Base-by-base conservation (phyloP, 208 protist species). In the Leishmania arabica region DNA sequence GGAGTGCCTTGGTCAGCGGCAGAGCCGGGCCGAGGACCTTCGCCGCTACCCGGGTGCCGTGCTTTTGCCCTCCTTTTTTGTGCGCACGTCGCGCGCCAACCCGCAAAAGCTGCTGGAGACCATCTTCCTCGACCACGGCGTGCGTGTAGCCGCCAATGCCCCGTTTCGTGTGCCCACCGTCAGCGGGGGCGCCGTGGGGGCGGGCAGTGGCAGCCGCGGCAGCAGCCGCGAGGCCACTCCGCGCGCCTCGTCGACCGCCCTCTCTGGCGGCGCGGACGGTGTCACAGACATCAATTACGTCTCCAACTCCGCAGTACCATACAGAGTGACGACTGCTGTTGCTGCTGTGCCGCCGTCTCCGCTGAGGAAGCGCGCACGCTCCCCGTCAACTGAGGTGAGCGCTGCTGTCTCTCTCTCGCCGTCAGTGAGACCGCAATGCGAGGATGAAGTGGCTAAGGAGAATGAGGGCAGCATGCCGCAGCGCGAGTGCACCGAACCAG, bases 41-140 rank as follows among this genome's bases (percentile, higher is more conserved):
- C 92, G 91, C 45, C 91, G 90, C 31, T 96, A 94, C 81, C 90
- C 91, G 0, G 93, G 93, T 3, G 82, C 80, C 9, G 79, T 96
- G 40, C 81, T 94, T 45, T 75, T 96, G 42, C 93, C 93, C 4
- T 92, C 64, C 45, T 93, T 94, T 74, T 96, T 95, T 85, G 84
- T 88, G 2, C 77, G 45, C 45, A 86, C 88, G 42, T 54, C 83
- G 47, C 53, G 74, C 34, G 24, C 60, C 19, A 76, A 79, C 65
- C 73, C 80, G 66, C 71, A 85, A 60, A 80, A 78, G 66, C 42
- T 85, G 62, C 85, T 92, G 45, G 75, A 80, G 51, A 90, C 82
- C 17, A 87, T 93, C 1, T 96, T 86, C 60, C 85, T 94, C 37
- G 84, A 88, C 65, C 62, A 79, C 27, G 75, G 75, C 58, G 83